Evolutionary conservation across 2,329 filamentous ascomycete genomes (phyloP).

Genomic region (Fusarium pseudonygamai): DNA sequence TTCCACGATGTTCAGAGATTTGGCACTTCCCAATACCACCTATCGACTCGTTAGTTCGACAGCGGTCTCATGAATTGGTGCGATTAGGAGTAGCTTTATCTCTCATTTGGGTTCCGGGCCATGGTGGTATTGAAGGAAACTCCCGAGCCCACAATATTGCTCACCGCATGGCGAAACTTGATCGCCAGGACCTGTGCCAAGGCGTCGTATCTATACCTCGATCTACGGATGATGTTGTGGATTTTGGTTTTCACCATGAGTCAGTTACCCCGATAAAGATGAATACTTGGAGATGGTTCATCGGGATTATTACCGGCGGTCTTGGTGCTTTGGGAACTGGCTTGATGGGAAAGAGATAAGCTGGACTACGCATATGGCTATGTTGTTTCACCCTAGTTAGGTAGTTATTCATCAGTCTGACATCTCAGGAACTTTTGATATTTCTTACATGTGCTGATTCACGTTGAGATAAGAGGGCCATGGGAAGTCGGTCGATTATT

Average conservation of each 20-base stretch:
- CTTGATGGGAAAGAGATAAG: neutral
- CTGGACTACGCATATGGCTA: neutral
- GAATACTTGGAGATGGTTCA: neutral
- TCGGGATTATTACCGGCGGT: neutral
- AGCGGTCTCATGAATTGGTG: neutral
- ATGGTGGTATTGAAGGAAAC: slow-evolving; percentile 1
- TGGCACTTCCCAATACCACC: neutral
- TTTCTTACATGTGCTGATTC: neutral
- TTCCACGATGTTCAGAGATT: neutral
- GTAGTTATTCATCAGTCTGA: neutral
- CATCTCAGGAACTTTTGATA: neutral
- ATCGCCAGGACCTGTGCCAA: neutral
- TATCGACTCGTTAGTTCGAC: neutral
- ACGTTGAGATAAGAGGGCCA: neutral
- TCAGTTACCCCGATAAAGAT: neutral
- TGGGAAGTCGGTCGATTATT: neutral
- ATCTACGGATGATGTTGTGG: neutral
- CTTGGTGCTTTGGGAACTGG: neutral
- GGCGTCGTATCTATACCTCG: neutral
- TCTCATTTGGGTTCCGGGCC: neutral
- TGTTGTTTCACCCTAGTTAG: too few species aligned
- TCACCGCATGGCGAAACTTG: neutral
- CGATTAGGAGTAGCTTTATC: neutral
- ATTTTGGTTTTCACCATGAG: neutral
- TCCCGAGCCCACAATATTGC: neutral